phyloP scores from a whole-genome alignment of 2,329 filamentous ascomycete species.

The Zymoseptoria ardabiliae region DNA sequence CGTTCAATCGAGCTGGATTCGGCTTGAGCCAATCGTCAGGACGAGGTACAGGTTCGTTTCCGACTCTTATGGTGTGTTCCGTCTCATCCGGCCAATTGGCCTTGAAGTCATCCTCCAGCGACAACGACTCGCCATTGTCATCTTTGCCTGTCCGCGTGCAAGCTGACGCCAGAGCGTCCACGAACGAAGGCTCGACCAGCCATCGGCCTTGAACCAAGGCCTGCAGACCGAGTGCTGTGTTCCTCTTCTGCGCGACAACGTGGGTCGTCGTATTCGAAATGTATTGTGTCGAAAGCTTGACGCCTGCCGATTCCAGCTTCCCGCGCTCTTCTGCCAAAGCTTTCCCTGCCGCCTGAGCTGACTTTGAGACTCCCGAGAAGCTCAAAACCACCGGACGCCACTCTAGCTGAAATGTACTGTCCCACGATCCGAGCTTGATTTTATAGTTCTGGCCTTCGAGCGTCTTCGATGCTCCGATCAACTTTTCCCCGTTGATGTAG shows the following conservation, averaged over 20 bases:
- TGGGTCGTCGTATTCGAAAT: conserved; percentile 68
- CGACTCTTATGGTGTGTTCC: conserved; percentile 64
- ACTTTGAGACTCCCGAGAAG: conserved; percentile 65
- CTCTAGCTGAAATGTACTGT: conserved; percentile 39
- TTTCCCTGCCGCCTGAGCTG: conserved; percentile 39
- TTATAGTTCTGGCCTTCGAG: conserved; percentile 47
- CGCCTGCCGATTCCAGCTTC: conserved; percentile 73
- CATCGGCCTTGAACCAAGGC: conserved; percentile 74
- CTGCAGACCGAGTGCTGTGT: conserved; percentile 79
- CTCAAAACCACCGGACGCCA: conserved; percentile 79
- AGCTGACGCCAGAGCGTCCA: conserved; percentile 62
- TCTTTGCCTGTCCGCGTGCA: conserved; percentile 34
- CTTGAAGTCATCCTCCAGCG: conserved; percentile 73
- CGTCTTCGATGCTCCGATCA: conserved; percentile 26
- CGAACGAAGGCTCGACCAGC: conserved; percentile 66
- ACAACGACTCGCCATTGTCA: conserved; percentile 16
- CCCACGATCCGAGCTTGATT: conserved; percentile 64
- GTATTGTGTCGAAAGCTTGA: conserved; percentile 75
- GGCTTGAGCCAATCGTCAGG: conserved; percentile 60
- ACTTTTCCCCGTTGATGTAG: conserved; percentile 54
- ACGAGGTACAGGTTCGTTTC: conserved; percentile 65
- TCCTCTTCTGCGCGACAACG: conserved; percentile 80
- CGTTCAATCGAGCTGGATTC: conserved; percentile 53
- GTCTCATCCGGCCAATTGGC: conserved; percentile 68
- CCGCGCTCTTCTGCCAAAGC: conserved; percentile 56